Evolutionary conservation across 345 rosid genomes (phyloP).

Genomic region (Kandelia obovata): DNA sequence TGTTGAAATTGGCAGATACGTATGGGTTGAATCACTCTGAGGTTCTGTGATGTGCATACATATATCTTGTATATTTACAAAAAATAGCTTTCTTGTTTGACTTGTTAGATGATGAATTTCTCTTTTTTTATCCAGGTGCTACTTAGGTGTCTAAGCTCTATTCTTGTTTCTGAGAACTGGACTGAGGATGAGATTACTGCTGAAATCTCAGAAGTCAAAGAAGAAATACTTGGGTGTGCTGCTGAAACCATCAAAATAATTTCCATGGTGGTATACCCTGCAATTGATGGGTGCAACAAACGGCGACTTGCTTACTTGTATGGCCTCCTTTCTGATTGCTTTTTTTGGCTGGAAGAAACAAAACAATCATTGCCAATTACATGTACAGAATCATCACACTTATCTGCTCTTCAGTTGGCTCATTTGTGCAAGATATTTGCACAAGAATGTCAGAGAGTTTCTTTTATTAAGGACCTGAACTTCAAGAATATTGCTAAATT

Average conservation of each 20-base stretch:
- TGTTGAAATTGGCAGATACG: conserved; percentile 55
- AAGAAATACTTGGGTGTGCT: conserved; percentile 57
- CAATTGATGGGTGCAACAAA: conserved; percentile 76
- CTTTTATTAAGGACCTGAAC: conserved; percentile 69
- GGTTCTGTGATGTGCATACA: conserved; percentile 40
- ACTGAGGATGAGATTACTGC: conserved; percentile 67
- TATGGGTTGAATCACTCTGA: conserved; percentile 58
- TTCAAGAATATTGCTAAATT: conserved; percentile 73
- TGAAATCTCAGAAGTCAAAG: conserved; percentile 63
- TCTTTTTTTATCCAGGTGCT: conserved; percentile 49
- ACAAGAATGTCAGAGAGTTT: conserved; percentile 76
- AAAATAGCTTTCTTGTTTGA: not conserved
- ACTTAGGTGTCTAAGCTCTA: conserved; percentile 51
- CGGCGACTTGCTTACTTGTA: conserved; percentile 68
- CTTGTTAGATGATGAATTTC: not conserved
- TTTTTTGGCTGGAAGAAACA: conserved; percentile 47
- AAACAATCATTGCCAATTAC: conserved; percentile 35
- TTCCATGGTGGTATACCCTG: conserved; percentile 63
- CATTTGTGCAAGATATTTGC: conserved; percentile 50
- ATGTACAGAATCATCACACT: conserved; percentile 27
- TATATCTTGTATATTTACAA: conserved; percentile 7
- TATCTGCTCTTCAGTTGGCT: conserved; percentile 37
- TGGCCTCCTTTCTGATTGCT: conserved; percentile 78
- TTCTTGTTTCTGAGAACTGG: conserved; percentile 78
- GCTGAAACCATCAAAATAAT: conserved; percentile 58